phyloP scores from a whole-genome alignment of 192 early-diverging fungal species.

The Linnemannia exigua region DNA sequence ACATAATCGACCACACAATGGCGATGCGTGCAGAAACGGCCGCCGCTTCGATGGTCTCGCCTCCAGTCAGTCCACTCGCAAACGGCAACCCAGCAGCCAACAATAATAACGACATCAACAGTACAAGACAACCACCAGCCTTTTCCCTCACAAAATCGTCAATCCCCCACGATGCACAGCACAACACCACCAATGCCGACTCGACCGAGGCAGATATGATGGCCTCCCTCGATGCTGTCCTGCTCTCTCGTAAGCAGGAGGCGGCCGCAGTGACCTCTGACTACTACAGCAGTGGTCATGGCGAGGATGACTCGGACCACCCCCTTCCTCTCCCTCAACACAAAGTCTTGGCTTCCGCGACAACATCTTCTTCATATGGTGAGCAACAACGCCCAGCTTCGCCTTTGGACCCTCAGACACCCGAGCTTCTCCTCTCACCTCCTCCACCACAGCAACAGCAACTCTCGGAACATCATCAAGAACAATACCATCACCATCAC shows the following conservation, averaged over 20 bases:
- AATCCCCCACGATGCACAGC: background rate
- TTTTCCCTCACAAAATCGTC: background rate
- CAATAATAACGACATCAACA: background rate
- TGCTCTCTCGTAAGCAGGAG: constrained; percentile 19
- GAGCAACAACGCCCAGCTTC: background rate
- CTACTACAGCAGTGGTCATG: constrained; percentile 41
- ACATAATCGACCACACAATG: background rate
- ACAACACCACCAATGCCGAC: background rate
- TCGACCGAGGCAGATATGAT: constrained; percentile 29
- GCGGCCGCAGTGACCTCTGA: constrained; percentile 21
- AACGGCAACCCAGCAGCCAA: constrained; percentile 4
- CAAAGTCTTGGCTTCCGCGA: background rate
- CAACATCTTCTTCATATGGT: background rate
- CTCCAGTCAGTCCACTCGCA: constrained; percentile 30
- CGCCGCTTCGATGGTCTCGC: constrained; percentile 27
- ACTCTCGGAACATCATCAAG: background rate
- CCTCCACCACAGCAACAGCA: constrained; percentile 23
- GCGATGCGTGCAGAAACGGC: constrained; percentile 5
- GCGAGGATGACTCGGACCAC: constrained; percentile 30
- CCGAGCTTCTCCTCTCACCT: background rate
- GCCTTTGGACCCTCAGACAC: background rate
- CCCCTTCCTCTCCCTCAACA: constrained; percentile 9
- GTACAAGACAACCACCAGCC: background rate
- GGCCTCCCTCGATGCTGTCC: constrained; percentile 25
- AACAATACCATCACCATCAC: background rate